Percentiles rank a stretch among this genome's conserved stretches.
phyloP scores from a whole-genome alignment of 148 eudicot species.

The Talinum fruticosum region DNA sequence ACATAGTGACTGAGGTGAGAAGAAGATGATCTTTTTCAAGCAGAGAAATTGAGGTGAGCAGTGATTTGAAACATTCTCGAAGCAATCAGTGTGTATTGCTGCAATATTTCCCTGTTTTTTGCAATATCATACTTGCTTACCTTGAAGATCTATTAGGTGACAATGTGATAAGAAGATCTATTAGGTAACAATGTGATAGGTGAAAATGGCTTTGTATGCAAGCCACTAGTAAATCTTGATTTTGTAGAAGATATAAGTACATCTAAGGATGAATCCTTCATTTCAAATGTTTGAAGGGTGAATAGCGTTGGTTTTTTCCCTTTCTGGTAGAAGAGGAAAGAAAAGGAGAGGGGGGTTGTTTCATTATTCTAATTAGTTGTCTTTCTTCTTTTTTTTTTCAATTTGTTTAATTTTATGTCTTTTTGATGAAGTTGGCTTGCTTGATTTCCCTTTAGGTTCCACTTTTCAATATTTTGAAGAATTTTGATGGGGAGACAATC shows the following conservation, averaged over 20 bases:
- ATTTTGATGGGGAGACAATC: constrained; percentile 88
- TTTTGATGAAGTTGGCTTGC: constrained; percentile 8
- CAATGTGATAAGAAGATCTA: background rate
- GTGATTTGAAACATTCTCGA: background rate
- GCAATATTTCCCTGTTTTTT: background rate
- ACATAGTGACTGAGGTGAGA: background rate
- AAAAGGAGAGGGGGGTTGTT: too few species aligned
- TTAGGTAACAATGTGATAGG: too few species aligned
- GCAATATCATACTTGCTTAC: background rate
- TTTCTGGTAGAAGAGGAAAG: too few species aligned
- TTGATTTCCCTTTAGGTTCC: constrained; percentile 53
- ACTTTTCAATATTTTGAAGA: constrained; percentile 91
- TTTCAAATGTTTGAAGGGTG: too few species aligned
- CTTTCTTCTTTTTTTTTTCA: background rate
- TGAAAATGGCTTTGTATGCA: background rate
- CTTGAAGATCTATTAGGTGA: background rate
- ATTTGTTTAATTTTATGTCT: too few species aligned
- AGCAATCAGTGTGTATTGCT: background rate
- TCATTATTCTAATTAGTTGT: background rate
- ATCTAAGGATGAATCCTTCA: too few species aligned
- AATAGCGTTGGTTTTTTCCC: too few species aligned
- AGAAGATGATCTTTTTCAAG: background rate
- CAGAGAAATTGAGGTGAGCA: background rate
- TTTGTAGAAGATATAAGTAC: too few species aligned
- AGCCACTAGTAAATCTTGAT: background rate